These are phyloP conservation scores for Pestalotiopsis fici DNA, from an alignment of 2,329 filamentous ascomycete genomes.

Conservation along the genomic window DNA sequence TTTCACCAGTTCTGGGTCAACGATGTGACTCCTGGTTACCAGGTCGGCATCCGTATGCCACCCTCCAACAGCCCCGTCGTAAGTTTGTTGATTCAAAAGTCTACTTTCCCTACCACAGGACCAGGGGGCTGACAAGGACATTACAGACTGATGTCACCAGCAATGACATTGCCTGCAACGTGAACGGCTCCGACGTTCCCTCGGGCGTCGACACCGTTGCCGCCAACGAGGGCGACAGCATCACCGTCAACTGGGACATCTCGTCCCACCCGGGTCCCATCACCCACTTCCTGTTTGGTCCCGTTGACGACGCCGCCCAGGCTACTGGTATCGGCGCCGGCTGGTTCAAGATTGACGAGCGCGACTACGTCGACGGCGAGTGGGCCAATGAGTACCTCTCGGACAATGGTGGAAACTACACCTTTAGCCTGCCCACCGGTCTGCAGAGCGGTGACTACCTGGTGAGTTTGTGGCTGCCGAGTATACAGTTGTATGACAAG, in stretches of 20 bases:
- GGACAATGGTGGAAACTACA: conserved; percentile 19
- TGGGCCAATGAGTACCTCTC: conserved; percentile 28
- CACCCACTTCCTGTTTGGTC: conserved; percentile 30
- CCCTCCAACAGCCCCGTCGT: conserved; percentile 28
- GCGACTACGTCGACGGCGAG: conserved; percentile 20
- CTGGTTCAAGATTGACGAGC: conserved; percentile 29
- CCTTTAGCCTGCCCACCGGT: conserved; percentile 25
- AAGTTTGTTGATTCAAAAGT: conserved; percentile 9
- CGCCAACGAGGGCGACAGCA: conserved; percentile 32
- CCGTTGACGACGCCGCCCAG: conserved; percentile 66
- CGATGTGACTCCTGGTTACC: conserved; percentile 32
- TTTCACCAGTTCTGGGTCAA: conserved; percentile 43
- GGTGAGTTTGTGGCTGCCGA: conserved; percentile 13
- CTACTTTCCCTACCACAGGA: no score
- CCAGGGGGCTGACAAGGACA: no score
- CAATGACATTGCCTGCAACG: conserved; percentile 27
- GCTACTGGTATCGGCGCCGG: conserved; percentile 48
- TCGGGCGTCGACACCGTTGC: conserved; percentile 30
- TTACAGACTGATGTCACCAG: conserved; percentile 23
- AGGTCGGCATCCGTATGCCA: conserved; percentile 29
- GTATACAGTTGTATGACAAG: neutral
- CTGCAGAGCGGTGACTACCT: conserved; percentile 33
- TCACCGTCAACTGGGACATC: conserved; percentile 38
- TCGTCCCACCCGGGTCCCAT: conserved; percentile 39
- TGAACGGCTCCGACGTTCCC: conserved; percentile 21